phyloP scores from a whole-genome alignment of 176 grass and related monocot genomes.

The Eragrostis curvula region DNA sequence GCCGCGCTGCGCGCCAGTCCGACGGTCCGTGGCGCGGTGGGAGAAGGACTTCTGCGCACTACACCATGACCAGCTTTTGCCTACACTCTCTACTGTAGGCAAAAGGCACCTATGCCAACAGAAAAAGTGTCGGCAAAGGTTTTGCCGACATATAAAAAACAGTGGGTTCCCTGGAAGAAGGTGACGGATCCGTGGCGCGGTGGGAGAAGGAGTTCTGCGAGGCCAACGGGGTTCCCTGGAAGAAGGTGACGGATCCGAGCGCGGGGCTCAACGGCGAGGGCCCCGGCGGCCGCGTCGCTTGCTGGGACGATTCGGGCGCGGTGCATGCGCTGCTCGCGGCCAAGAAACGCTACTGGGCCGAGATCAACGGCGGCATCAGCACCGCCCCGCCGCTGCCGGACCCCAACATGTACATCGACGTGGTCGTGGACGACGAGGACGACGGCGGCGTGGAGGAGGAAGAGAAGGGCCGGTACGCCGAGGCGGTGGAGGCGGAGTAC shows the following conservation, averaged over 20 bases:
- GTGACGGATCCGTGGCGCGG: background rate
- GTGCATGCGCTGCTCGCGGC: conserved; percentile 32
- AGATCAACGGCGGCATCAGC: conserved; percentile 31
- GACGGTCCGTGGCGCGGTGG: conserved; percentile 13
- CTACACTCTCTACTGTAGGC: too few species aligned
- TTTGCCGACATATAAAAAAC: too few species aligned
- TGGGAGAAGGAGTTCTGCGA: conserved; percentile 47
- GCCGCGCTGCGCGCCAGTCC: background rate
- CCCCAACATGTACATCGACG: conserved; percentile 32
- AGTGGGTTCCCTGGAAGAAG: too few species aligned
- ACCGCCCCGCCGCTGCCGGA: conserved; percentile 26
- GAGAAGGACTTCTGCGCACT: conserved; percentile 44
- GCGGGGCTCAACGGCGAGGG: background rate
- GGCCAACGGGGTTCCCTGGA: conserved; percentile 22
- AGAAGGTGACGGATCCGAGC: conserved; percentile 14
- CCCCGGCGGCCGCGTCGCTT: background rate
- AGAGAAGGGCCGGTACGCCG: too few species aligned
- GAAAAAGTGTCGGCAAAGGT: too few species aligned
- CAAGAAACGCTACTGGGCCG: conserved; percentile 45
- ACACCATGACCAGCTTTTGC: too few species aligned
- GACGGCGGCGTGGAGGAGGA: background rate
- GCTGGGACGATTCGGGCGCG: conserved; percentile 47
- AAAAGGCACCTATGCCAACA: too few species aligned
- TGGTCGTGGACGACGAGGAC: background rate
- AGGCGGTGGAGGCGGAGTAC: conserved; percentile 29